phyloP scores from a whole-genome alignment of 768 basidiomycete genomes.

The Pleurotus cornucopiae region DNA sequence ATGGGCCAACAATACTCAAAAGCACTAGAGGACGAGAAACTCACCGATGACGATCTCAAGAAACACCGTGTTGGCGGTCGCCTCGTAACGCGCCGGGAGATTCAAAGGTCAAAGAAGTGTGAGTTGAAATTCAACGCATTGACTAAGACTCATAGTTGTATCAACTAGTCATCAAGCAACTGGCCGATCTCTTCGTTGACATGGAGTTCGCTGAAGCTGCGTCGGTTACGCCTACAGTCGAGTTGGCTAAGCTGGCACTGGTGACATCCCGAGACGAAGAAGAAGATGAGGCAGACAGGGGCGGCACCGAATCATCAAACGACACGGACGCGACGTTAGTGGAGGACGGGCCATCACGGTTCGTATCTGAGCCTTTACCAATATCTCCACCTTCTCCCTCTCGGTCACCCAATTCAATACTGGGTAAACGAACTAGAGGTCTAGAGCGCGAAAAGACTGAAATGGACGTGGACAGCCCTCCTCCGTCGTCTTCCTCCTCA shows the following conservation, averaged over 20 bases:
- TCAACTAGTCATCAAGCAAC: conserved; percentile 67
- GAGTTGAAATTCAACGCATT: conserved; percentile 19
- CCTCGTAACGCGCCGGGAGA: conserved; percentile 74
- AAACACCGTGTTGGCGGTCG: conserved; percentile 86
- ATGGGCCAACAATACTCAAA: conserved; percentile 54
- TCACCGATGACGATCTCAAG: conserved; percentile 78
- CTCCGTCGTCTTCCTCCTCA: conserved; percentile 13
- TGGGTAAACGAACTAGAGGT: conserved; percentile 68
- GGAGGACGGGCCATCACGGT: conserved; percentile 56
- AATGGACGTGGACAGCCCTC: conserved; percentile 56
- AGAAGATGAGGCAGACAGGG: conserved; percentile 70
- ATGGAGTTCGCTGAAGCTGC: conserved; percentile 62
- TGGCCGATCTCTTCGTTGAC: conserved; percentile 74
- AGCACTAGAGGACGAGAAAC: conserved; percentile 60
- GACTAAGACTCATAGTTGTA: background rate
- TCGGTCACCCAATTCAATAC: conserved; percentile 45
- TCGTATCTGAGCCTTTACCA: conserved; percentile 20
- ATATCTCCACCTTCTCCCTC: conserved; percentile 24
- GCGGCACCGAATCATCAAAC: conserved; percentile 77
- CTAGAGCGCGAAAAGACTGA: conserved; percentile 33
- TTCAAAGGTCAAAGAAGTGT: conserved; percentile 85
- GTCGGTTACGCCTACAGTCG: conserved; percentile 78
- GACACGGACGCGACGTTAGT: conserved; percentile 88
- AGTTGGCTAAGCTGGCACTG: conserved; percentile 87
- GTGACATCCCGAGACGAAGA: conserved; percentile 90